Conservation (phyloP, 2,329 filamentous ascomycete genomes). For the Aspergillus sojae region DNA sequence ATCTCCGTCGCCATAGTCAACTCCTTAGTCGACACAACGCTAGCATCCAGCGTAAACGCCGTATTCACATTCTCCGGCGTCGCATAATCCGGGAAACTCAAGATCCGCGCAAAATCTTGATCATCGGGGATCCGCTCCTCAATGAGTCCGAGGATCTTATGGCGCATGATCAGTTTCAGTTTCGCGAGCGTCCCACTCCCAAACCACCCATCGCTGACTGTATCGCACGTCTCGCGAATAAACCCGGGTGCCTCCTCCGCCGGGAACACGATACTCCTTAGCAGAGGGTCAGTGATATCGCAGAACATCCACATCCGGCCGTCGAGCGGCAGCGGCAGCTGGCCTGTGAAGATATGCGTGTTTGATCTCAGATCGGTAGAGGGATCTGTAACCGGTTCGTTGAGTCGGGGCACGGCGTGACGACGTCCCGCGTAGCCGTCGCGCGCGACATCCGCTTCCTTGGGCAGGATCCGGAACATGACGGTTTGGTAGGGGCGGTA, state of each 20-base stretch:
- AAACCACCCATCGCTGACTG: slow-evolving; percentile 76
- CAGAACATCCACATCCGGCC: slow-evolving; percentile 94
- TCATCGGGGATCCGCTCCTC: slow-evolving; percentile 37
- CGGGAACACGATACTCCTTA: slow-evolving; percentile 67
- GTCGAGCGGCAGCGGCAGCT: slow-evolving; percentile 68
- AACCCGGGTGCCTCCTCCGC: slow-evolving; percentile 56
- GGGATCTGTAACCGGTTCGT: slow-evolving; percentile 13
- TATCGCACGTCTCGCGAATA: slow-evolving; percentile 62
- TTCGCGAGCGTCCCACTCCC: slow-evolving; percentile 80
- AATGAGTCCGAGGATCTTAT: slow-evolving; percentile 73
- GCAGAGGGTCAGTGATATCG: slow-evolving; percentile 81
- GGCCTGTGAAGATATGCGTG: slow-evolving; percentile 79
- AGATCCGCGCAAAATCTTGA: slow-evolving; percentile 38
- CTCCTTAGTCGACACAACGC: slow-evolving; percentile 24
- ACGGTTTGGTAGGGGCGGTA: slow-evolving; percentile 87
- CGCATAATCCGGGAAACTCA: slow-evolving; percentile 42
- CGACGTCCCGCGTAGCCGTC: slow-evolving; percentile 34
- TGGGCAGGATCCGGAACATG: slow-evolving; percentile 71
- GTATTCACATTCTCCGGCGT: slow-evolving; percentile 21
- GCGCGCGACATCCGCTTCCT: slow-evolving; percentile 35
- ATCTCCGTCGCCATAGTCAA: slow-evolving; percentile 40
- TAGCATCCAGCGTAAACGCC: slow-evolving; percentile 31
- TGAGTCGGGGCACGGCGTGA: slow-evolving; percentile 29
- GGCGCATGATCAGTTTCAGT: slow-evolving; percentile 82
- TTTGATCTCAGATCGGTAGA: slow-evolving; percentile 11